Percentiles rank a stretch among this genome's conserved stretches.
phyloP scores from a whole-genome alignment of 164 flowering plant genomes.

The Tetracentron sinense region DNA sequence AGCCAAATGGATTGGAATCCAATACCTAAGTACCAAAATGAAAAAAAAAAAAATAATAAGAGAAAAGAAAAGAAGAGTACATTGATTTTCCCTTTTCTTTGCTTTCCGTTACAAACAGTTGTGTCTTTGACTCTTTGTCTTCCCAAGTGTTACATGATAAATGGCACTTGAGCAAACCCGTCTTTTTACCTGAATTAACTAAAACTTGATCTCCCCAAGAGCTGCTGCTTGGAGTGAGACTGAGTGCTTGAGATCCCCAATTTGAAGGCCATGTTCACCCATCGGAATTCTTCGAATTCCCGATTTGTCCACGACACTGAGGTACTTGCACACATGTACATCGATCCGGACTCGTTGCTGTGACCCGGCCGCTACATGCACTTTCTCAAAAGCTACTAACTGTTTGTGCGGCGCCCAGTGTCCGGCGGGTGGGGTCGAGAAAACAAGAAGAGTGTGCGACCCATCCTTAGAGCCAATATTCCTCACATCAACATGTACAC shows the following conservation, averaged over 20 bases:
- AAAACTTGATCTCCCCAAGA: slow-evolving; percentile 44
- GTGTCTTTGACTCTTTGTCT: too few relatives aligned
- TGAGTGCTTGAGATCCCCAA: slow-evolving; percentile 60
- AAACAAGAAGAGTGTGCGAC: slow-evolving; percentile 61
- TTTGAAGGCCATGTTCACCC: slow-evolving; percentile 61
- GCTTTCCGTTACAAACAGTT: too few relatives aligned
- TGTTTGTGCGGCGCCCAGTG: slow-evolving; percentile 69
- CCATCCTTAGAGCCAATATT: slow-evolving; percentile 69
- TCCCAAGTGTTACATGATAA: too few relatives aligned
- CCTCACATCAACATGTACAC: slow-evolving; percentile 48
- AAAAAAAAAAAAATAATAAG: too few relatives aligned
- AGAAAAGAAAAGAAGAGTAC: too few relatives aligned
- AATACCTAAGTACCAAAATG: too few relatives aligned
- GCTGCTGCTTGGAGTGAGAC: slow-evolving; percentile 48
- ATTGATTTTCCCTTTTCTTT: too few relatives aligned
- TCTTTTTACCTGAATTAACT: slow-evolving; percentile 2
- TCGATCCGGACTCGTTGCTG: slow-evolving; percentile 37
- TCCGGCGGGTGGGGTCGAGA: slow-evolving; percentile 58
- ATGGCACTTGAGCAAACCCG: too few relatives aligned
- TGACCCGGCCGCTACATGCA: slow-evolving; percentile 44
- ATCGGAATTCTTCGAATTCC: slow-evolving; percentile 79
- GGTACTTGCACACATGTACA: slow-evolving; percentile 72
- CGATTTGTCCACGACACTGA: slow-evolving; percentile 60
- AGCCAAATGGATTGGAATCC: too few relatives aligned
- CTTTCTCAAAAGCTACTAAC: slow-evolving; percentile 66